Conservation (phyloP, 805 yeast species). For the Candida corydali region DNA sequence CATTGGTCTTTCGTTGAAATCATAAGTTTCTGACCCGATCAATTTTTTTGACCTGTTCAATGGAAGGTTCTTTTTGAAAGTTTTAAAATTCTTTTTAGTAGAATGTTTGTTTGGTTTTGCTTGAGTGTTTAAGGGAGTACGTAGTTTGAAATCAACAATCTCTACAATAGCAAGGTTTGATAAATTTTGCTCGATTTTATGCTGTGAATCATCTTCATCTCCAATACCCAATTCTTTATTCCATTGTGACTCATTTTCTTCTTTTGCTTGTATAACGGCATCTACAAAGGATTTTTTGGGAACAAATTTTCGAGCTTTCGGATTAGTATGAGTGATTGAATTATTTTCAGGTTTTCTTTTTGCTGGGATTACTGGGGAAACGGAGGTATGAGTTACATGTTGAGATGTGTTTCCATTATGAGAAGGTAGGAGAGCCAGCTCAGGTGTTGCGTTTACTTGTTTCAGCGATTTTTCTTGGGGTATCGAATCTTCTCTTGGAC, state of each 20-base stretch:
- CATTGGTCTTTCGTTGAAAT: neutral
- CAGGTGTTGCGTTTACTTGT: neutral
- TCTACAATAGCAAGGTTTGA: constrained; percentile 30
- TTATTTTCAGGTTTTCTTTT: neutral
- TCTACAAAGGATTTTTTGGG: constrained; percentile 21
- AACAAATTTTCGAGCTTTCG: constrained; percentile 11
- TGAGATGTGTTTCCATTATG: no score
- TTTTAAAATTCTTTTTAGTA: constrained; percentile 28
- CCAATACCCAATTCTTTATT: constrained; percentile 24
- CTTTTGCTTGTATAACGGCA: constrained; percentile 26
- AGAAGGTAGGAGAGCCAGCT: no score
- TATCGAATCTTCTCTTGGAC: neutral
- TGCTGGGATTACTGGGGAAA: neutral
- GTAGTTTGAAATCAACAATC: constrained; percentile 17
- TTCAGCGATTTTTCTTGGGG: neutral
- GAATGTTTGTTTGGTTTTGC: constrained; percentile 4
- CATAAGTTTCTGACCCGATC: constrained; percentile 14
- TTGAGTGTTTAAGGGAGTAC: constrained; percentile 7
- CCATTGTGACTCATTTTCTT: constrained; percentile 16
- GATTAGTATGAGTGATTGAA: constrained; percentile 5
- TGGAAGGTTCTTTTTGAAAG: constrained; percentile 21
- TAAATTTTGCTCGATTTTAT: constrained; percentile 14
- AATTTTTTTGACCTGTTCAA: constrained; percentile 14
- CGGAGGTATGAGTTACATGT: no score
- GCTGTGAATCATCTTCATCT: constrained; percentile 8